Percentiles rank a stretch among this genome's conserved stretches.
Conservation (phyloP, 2,329 filamentous ascomycete species). For the Graphiopsis chlorocephala region DNA sequence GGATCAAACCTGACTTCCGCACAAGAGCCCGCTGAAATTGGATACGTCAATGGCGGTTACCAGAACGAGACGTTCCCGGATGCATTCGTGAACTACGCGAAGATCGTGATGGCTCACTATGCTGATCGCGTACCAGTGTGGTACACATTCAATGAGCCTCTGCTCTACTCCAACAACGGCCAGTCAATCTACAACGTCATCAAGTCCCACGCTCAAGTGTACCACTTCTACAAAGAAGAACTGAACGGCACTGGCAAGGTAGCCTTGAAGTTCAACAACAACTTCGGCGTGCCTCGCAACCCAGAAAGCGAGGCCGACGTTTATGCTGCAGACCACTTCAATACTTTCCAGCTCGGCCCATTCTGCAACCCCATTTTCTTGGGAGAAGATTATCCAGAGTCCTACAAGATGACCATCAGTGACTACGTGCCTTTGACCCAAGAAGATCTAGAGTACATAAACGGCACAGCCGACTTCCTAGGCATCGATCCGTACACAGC, state of each 20-base stretch:
- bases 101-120: constrained; percentile 36
- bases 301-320: constrained; percentile 43
- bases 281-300: constrained; percentile 37
- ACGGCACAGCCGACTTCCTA: constrained; percentile 22
- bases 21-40: constrained; percentile 30
- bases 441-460: constrained; percentile 42
- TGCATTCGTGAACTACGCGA: constrained; percentile 38
- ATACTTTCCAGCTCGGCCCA: constrained; percentile 44
- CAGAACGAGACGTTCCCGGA: constrained; percentile 29
- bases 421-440: constrained; percentile 48
- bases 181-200: constrained; percentile 20
- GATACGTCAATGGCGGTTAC: constrained; percentile 30
- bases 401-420: constrained; percentile 45
- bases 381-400: constrained; percentile 51
- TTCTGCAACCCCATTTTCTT: constrained; percentile 54
- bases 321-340: constrained; percentile 46
- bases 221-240: constrained; percentile 53
- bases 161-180: constrained; percentile 14
- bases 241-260: constrained; percentile 52
- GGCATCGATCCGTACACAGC: constrained; percentile 22
- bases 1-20: constrained; percentile 5
- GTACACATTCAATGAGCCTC: constrained; percentile 42
- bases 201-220: constrained; percentile 24
- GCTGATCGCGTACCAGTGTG: constrained; percentile 38
- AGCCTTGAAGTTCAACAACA: constrained; percentile 49